Conservation (phyloP, 768 basidiomycete species). For the Myochromella boudieri region DNA sequence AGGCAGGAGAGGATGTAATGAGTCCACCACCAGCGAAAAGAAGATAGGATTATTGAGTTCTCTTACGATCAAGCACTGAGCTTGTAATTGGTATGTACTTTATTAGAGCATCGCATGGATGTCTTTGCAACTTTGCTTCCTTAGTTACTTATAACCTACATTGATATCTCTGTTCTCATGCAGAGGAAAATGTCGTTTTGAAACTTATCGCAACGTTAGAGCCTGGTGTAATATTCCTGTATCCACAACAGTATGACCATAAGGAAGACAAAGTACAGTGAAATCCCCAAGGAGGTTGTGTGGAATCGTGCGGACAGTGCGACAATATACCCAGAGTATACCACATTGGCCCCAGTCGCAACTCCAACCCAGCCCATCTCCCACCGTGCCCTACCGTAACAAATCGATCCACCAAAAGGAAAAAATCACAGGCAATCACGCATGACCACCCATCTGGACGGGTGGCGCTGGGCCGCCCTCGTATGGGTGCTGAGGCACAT, state of each 20-base stretch:
- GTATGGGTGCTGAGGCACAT: conserved; percentile 69
- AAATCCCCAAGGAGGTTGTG: conserved; percentile 16
- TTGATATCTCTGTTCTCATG: too few relatives aligned
- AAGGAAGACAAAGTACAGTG: conserved; percentile 20
- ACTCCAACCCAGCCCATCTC: background rate
- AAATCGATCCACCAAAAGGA: conserved; percentile 1
- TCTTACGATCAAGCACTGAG: too few relatives aligned
- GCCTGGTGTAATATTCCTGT: conserved; percentile 33
- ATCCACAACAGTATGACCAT: conserved; percentile 29
- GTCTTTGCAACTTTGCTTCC: too few relatives aligned
- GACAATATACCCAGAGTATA: conserved; percentile 22
- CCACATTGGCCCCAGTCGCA: background rate
- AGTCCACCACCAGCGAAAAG: conserved; percentile 69
- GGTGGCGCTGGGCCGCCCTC: conserved; percentile 68
- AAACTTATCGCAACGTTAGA: too few relatives aligned
- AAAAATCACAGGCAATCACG: conserved; percentile 33
- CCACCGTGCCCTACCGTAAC: conserved; percentile 11
- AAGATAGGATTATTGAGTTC: conserved; percentile 29
- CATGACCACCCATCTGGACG: conserved; percentile 79
- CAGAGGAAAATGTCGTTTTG: too few relatives aligned
- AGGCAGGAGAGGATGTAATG: conserved; percentile 68
- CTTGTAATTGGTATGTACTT: too few relatives aligned
- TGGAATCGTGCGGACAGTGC: conserved; percentile 16
- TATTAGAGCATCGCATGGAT: too few relatives aligned
- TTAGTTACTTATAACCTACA: too few relatives aligned